phyloP scores from a whole-genome alignment of 768 basidiomycete species.

The Termitomyces sp. region DNA sequence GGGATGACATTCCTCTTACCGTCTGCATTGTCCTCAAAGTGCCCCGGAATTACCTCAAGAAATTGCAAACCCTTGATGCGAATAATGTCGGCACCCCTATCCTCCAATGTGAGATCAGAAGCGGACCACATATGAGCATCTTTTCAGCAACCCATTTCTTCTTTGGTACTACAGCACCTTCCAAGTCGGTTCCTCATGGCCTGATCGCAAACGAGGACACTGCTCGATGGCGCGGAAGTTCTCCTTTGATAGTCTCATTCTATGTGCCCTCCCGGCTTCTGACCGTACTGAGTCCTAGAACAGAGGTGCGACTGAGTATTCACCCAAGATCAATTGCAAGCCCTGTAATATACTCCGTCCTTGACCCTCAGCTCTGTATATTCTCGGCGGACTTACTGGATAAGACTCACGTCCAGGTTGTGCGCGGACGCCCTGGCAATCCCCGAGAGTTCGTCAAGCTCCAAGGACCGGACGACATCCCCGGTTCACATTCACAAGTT shows the following conservation, averaged over 20 bases:
- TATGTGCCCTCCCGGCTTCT: slow-evolving; percentile 27
- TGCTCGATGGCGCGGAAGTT: slow-evolving; percentile 24
- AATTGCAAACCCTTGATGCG: slow-evolving; percentile 16
- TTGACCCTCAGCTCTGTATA: slow-evolving; percentile 21
- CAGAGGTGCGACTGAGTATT: slow-evolving; percentile 22
- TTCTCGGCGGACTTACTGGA: slow-evolving; percentile 24
- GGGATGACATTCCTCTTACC: slow-evolving; percentile 25
- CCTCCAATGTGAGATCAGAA: slow-evolving; percentile 29
- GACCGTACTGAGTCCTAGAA: slow-evolving; percentile 11
- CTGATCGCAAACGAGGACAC: slow-evolving; percentile 24
- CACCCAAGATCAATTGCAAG: slow-evolving; percentile 12
- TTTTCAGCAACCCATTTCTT: slow-evolving; percentile 27
- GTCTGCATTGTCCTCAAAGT: slow-evolving; percentile 29
- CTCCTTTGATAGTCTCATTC: slow-evolving; percentile 30
- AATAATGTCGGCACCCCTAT: slow-evolving; percentile 24
- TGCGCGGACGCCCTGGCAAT: slow-evolving; percentile 23
- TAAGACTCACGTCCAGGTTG: slow-evolving; percentile 21
- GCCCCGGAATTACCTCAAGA: slow-evolving; percentile 24
- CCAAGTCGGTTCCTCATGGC: slow-evolving; percentile 4
- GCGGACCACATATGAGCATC: slow-evolving; percentile 19
- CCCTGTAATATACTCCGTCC: slow-evolving; percentile 13
- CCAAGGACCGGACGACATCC: neutral
- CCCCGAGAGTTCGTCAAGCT: slow-evolving; percentile 10
- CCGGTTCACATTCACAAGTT: neutral
- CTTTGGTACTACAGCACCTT: slow-evolving; percentile 23